Percentiles rank a stretch among this genome's conserved stretches.
These are phyloP conservation scores for Daldinia concentrica DNA, from an alignment of 495 filamentous ascomycete species.

Conservation along the genomic window DNA sequence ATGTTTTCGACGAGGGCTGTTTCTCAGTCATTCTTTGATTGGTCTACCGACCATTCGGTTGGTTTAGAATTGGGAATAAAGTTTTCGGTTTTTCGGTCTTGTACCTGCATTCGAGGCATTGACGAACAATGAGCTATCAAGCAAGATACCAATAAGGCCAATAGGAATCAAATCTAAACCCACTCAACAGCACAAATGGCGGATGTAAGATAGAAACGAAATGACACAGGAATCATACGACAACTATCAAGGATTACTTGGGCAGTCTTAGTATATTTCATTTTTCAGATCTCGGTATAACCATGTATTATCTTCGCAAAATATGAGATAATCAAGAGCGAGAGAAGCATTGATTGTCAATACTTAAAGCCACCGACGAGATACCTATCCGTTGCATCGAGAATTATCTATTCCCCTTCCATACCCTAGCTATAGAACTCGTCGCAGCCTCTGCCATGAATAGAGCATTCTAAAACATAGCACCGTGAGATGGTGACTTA, in stretches of 20 bases:
- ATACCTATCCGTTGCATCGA: neutral
- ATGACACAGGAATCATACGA: neutral
- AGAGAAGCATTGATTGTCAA: neutral
- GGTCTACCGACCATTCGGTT: constrained; percentile 18
- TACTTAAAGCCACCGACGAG: neutral
- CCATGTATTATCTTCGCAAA: neutral
- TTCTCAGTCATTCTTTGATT: constrained; percentile 1
- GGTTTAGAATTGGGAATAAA: constrained; percentile 6
- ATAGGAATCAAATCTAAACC: too few species aligned
- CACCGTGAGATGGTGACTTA: neutral
- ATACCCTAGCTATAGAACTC: neutral
- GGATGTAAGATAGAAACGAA: neutral
- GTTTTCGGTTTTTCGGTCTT: constrained; percentile 9
- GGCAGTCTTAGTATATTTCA: neutral
- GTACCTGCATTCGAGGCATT: constrained; percentile 27
- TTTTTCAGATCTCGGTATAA: too few species aligned
- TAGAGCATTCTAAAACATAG: neutral
- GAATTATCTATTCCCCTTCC: neutral
- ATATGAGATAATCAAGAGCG: neutral
- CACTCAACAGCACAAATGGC: too few species aligned
- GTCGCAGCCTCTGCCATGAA: neutral
- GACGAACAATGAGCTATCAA: neutral
- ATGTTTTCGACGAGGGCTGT: neutral
- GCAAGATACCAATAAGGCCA: too few species aligned
- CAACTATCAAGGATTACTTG: neutral